These are phyloP conservation scores for Phytophthora megakarya DNA, from an alignment of 352 stramenopile genomes.

Conservation along the genomic window DNA sequence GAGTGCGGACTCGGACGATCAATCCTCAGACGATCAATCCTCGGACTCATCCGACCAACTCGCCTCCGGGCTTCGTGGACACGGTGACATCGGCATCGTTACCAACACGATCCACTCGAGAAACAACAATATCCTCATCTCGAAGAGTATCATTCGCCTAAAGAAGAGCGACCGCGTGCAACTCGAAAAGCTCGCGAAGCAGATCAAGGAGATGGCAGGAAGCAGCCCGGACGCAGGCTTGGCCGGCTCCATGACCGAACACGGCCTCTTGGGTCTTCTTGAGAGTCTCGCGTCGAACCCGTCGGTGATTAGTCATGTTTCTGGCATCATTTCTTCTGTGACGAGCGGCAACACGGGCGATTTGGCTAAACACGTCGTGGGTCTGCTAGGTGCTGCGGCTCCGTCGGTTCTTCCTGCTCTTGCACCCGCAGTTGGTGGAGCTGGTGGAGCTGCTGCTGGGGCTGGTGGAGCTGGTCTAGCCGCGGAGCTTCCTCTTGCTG, in stretches of 20 bases:
- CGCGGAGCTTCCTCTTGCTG: too few relatives aligned
- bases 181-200: conserved; percentile 18
- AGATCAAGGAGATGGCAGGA: conserved; percentile 14
- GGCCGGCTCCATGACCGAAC: neutral
- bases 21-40: conserved; percentile 1
- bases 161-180: conserved; percentile 15
- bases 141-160: conserved; percentile 16
- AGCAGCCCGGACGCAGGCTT: neutral
- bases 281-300: conserved; percentile 5
- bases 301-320: neutral
- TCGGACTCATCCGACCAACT: neutral
- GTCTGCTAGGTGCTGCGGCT: neutral
- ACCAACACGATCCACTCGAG: conserved; percentile 16
- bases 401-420: neutral
- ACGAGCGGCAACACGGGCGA: conserved; percentile 7
- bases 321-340: conserved; percentile 9
- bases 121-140: conserved; percentile 24
- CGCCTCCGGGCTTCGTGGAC: neutral
- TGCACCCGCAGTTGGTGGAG: neutral
- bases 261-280: conserved; percentile 18
- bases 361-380: conserved; percentile 12
- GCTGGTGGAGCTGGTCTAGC: too few relatives aligned
- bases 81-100: neutral
- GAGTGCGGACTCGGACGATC: neutral
- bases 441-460: too few relatives aligned